Conservation (phyloP, 768 basidiomycete genomes). For the Tephrocybe sp. region DNA sequence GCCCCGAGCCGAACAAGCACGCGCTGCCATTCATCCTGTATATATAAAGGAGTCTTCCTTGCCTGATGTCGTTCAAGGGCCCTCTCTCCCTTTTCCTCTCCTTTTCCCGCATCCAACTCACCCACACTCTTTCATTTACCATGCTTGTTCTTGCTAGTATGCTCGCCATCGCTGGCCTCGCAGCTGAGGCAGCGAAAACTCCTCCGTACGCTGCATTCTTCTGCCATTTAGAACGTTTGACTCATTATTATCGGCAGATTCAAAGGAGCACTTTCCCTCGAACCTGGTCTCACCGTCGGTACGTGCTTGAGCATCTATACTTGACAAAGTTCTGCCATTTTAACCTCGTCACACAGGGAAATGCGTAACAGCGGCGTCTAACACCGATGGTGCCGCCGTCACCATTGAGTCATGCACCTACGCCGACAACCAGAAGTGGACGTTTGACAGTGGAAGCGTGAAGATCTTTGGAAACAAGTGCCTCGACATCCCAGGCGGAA, state of each 20-base stretch:
- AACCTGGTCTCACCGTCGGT: constrained; percentile 45
- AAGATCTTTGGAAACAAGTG: constrained; percentile 48
- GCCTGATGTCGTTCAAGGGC: too few species aligned
- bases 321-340: neutral
- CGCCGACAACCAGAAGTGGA: constrained; percentile 47
- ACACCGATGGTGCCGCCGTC: constrained; percentile 47
- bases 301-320: constrained; percentile 15
- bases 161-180: constrained; percentile 13
- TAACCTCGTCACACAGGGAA: constrained; percentile 32
- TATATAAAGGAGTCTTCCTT: too few species aligned
- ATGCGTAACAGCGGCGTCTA: constrained; percentile 52
- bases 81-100: constrained; percentile 77
- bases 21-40: too few species aligned
- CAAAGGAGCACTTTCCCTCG: constrained; percentile 41
- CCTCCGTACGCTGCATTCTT: constrained; percentile 19
- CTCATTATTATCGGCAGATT: constrained; percentile 26
- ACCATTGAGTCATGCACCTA: constrained; percentile 48
- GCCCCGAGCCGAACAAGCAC: too few species aligned
- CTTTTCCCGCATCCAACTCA: constrained; percentile 75
- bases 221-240: neutral
- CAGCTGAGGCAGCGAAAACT: constrained; percentile 25
- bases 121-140: constrained; percentile 17
- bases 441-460: constrained; percentile 41
- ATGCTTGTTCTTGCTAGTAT: constrained; percentile 11
- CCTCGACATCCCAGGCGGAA: constrained; percentile 46